Evolutionary conservation across 1,139 yeast genomes (phyloP).

Genomic region (Blastobotrys indianensis): DNA sequence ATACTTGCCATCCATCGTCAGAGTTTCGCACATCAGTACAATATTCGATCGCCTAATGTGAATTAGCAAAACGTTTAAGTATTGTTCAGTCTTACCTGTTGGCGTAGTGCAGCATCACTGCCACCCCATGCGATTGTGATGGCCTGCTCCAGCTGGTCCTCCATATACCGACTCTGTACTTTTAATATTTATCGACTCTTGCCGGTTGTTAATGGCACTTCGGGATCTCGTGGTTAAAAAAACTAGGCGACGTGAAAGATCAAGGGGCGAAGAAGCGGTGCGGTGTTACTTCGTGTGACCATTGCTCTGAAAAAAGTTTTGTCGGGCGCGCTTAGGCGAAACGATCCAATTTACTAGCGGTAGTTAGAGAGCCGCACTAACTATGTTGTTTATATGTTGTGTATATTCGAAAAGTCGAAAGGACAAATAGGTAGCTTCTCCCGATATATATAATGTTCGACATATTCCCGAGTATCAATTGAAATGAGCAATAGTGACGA

Average conservation of each 20-base stretch:
- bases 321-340: not conserved
- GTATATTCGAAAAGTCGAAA: too few species aligned
- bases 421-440: too few species aligned
- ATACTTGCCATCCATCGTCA: conserved; percentile 72
- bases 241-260: too few species aligned
- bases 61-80: not conserved
- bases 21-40: conserved; percentile 71
- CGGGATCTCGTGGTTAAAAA: too few species aligned
- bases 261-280: too few species aligned
- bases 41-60: conserved; percentile 59
- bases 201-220: not conserved
- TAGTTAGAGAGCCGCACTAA: too few species aligned
- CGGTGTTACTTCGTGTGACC: not conserved
- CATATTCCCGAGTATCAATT: too few species aligned
- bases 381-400: too few species aligned
- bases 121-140: conserved; percentile 83
- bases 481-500: too few species aligned
- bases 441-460: too few species aligned
- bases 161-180: conserved; percentile 41
- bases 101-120: conserved; percentile 61
- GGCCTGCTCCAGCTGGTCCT: conserved; percentile 86
- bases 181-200: not conserved
- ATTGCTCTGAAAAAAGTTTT: conserved; percentile 12
- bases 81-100: conserved; percentile 41
- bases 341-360: too few species aligned